These are phyloP conservation scores for Marchantia paleacea DNA, from an alignment of 225 moss, liverwort and hornwort species.

Conservation along the genomic window DNA sequence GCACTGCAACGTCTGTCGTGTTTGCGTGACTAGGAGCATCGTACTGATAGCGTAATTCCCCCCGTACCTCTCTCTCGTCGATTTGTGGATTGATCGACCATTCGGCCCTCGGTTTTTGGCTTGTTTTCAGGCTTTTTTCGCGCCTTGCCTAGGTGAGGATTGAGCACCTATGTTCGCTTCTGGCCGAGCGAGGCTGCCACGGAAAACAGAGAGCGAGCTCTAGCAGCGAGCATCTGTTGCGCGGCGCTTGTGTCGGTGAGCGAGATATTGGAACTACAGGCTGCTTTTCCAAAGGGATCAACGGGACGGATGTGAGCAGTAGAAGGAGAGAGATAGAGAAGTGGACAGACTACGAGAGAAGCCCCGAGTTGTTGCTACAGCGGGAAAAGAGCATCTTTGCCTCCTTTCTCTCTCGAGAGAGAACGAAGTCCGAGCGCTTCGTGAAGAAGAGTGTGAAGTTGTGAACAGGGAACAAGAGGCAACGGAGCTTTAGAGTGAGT, in stretches of 20 bases:
- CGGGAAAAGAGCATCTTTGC: too few relatives aligned
- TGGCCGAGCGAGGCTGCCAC: background rate
- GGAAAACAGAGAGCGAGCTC: background rate
- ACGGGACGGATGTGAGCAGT: background rate
- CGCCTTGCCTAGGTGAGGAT: background rate
- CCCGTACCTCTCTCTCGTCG: background rate
- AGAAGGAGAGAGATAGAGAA: background rate
- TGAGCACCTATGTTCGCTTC: background rate
- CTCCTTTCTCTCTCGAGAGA: too few relatives aligned
- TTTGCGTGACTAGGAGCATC: background rate
- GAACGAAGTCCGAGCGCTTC: background rate
- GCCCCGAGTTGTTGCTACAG: background rate
- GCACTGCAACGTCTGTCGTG: background rate
- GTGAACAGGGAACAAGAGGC: background rate
- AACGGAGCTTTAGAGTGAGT: background rate
- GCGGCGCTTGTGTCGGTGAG: background rate
- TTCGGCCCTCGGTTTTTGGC: background rate
- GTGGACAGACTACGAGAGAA: background rate
- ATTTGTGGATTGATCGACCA: slow-evolving; percentile 3
- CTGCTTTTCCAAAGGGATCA: background rate
- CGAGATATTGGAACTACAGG: background rate
- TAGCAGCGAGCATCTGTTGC: background rate
- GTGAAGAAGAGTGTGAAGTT: background rate
- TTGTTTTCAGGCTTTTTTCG: background rate
- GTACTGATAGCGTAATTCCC: background rate